Conservation (phyloP, 257 asterid genomes). For the Gentiana macrophylla region DNA sequence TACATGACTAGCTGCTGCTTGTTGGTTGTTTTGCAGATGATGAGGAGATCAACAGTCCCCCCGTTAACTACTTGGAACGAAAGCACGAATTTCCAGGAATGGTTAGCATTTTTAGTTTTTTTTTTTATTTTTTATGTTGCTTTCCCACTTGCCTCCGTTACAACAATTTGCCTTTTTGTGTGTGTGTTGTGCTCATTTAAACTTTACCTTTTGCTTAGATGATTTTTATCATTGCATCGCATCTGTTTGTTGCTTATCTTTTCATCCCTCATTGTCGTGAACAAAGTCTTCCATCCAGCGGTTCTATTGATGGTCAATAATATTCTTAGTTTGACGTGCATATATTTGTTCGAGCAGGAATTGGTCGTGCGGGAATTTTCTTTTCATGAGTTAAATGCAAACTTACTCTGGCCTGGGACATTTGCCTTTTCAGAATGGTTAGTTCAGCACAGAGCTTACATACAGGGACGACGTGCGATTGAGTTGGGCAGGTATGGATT, state of each 20-base stretch:
- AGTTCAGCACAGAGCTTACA: constrained; percentile 43
- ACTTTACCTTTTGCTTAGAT: background rate
- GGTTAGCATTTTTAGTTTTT: constrained; percentile 23
- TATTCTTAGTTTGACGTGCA: background rate
- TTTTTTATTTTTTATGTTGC: too few relatives aligned
- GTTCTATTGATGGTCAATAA: background rate
- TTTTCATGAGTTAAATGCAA: constrained; percentile 85
- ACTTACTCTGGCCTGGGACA: constrained; percentile 94
- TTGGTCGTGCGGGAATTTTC: constrained; percentile 71
- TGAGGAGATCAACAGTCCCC: constrained; percentile 36
- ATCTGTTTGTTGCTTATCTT: background rate
- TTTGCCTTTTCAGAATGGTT: constrained; percentile 89
- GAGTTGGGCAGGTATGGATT: constrained; percentile 74
- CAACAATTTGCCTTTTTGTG: background rate
- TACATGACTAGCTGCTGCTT: background rate
- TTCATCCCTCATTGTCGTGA: background rate
- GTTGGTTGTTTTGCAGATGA: constrained; percentile 20
- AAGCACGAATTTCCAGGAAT: constrained; percentile 61
- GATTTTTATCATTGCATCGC: background rate
- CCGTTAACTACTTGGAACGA: constrained; percentile 54
- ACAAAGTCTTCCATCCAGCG: background rate
- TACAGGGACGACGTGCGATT: constrained; percentile 54
- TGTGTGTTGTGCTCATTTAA: background rate
- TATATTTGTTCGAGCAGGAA: constrained; percentile 42
- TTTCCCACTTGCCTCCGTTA: too few relatives aligned